Base-by-base conservation (phyloP, 2,329 filamentous ascomycete genomes). In the Thermochaetoides dissita region DNA sequence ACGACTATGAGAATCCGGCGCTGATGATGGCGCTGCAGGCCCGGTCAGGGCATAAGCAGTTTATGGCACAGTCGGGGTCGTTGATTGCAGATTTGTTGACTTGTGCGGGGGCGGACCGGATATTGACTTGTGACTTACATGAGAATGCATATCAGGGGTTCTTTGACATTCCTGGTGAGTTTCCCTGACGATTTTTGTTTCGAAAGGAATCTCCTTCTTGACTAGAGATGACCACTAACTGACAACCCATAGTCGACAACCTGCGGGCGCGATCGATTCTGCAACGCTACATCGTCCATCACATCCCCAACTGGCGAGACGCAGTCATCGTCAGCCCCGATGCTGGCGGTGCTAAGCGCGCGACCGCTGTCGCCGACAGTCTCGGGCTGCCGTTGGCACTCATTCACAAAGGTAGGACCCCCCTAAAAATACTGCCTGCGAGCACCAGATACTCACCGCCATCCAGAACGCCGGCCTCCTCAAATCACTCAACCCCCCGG, bases 11-110 rank as follows among this genome's bases (percentile, higher is more conserved):
- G 54, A 78, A 76, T 55, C 67, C 69, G 40, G 62, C 65, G 29
- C 68, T 72, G 41, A 62, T 74, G 47, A 70, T 69, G 47, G 70
- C 70, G 54, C 69, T 81, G 58, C 76, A 87, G 59, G 78, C 84
- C 11, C 88, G 89, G 58, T 84, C 88, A 7, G 91, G 91, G 38
- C 98, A 98, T 62, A 91, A 91, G 68, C 86, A 94, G 66, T 96
- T 91, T 91, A 88, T 96, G 48, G 91, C 91, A 12, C 91, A 96
- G 65, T 88, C 91, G 34, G 91, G 91, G 46, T 96, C 88, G 33
- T 73, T 98, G 44, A 83, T 98, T 40, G 91, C 91, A 37, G 87
- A 96, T 59, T 75, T 98, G 37, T 71, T 98, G 51, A 95, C 86
- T 32, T 95, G 88, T 63, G 89, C 91, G 49, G 91, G 91, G 49